These are phyloP conservation scores for Pistacia atlantica DNA, from an alignment of 345 rosid genomes.

Conservation along the genomic window DNA sequence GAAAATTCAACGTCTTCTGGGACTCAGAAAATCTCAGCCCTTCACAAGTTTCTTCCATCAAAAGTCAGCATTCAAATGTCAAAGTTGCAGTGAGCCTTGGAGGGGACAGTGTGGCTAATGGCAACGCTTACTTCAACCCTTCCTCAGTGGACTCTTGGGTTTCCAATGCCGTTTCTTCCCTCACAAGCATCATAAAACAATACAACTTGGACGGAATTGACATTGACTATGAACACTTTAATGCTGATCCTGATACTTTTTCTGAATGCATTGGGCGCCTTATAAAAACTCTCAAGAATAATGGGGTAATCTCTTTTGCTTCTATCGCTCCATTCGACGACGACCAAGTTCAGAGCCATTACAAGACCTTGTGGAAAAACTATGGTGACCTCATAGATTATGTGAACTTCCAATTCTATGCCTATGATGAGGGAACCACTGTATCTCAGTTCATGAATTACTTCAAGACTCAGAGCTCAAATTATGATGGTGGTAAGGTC, in stretches of 20 bases:
- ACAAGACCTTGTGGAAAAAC: conserved; percentile 46
- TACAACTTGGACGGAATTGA: conserved; percentile 43
- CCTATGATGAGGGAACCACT: conserved; percentile 30
- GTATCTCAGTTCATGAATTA: conserved; percentile 33
- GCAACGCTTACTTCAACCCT: conserved; percentile 32
- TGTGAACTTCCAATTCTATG: conserved; percentile 54
- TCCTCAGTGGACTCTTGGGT: conserved; percentile 41
- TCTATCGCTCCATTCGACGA: conserved; percentile 51
- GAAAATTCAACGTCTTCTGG: conserved; percentile 44
- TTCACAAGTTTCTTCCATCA: conserved; percentile 37
- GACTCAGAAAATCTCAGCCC: conserved; percentile 34
- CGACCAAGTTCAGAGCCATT: conserved; percentile 41
- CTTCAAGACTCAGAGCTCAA: conserved; percentile 33
- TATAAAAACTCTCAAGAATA: conserved; percentile 31
- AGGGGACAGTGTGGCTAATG: conserved; percentile 27
- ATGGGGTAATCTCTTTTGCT: conserved; percentile 33
- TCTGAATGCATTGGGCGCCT: conserved; percentile 44
- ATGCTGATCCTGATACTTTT: conserved; percentile 34
- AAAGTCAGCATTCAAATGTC: conserved; percentile 30
- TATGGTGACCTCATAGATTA: conserved; percentile 40
- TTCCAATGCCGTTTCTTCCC: conserved; percentile 41
- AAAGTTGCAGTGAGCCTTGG: conserved; percentile 45
- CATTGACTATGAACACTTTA: conserved; percentile 47
- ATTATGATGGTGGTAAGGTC: conserved; percentile 32
- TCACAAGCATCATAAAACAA: conserved; percentile 33